Evolutionary conservation across 1,139 yeast genomes (phyloP).

Genomic region (Sugiyamaella paludigena): DNA sequence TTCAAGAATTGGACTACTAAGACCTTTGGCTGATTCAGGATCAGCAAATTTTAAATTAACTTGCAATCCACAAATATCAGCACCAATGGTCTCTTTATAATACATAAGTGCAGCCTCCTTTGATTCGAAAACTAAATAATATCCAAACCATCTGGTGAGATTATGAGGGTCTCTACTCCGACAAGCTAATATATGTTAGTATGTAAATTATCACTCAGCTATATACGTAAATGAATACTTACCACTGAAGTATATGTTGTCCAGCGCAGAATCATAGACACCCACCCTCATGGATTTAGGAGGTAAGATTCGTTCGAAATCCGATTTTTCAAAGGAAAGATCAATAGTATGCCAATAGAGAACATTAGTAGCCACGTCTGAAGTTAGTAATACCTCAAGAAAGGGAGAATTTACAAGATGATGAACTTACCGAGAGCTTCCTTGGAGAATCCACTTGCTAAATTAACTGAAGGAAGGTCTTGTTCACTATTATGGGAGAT

Average conservation of each 20-base stretch:
- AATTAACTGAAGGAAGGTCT: no score
- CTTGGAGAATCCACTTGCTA: background rate
- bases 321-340: conserved; percentile 32
- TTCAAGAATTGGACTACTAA: conserved; percentile 30
- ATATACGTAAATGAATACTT: background rate
- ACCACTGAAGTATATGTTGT: conserved; percentile 24
- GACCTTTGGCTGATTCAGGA: conserved; percentile 28
- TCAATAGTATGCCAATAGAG: conserved; percentile 38
- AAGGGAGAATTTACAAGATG: background rate
- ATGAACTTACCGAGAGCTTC: conserved; percentile 4
- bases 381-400: background rate
- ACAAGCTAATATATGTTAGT: conserved; percentile 34
- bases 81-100: conserved; percentile 48
- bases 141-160: conserved; percentile 47
- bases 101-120: conserved; percentile 52
- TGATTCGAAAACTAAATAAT: conserved; percentile 51
- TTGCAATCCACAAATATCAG: conserved; percentile 51
- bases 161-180: conserved; percentile 50
- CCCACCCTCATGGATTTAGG: conserved; percentile 23
- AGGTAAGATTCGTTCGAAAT: conserved; percentile 36
- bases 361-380: conserved; percentile 25
- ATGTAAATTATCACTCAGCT: background rate
- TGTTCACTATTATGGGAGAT: background rate
- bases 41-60: conserved; percentile 47
- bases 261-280: conserved; percentile 16